Base-by-base conservation (phyloP, 2,329 filamentous ascomycete species). In the Aspergillus costaricaensis region DNA sequence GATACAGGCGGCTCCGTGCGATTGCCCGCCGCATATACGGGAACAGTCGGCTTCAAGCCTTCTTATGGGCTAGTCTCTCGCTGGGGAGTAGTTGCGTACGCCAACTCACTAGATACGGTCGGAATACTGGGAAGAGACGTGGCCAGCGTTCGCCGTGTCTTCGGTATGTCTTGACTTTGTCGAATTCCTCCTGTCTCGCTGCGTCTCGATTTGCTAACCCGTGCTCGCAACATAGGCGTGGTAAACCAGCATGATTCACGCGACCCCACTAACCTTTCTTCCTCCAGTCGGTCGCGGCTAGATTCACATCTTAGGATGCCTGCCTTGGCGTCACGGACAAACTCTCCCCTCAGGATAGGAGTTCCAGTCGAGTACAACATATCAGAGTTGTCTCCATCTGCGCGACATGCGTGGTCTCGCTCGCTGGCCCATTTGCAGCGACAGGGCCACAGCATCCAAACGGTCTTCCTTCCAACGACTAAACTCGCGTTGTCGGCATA, bases 1-100 rank as follows among this genome's bases (percentile, higher is more conserved):
- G 95, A 99, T 73, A 99, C 93, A 0, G 93, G 93, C 65, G 93
- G 93, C 14, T 96, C 91, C 1, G 89, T 97, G 52, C 84, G 93
- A 60, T 82, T 97, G 52, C 93, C 93, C 0, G 93, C 93, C 14
- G 91, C 93, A 1, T 97, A 96, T 73, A 92, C 89, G 8, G 90
- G 91, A 3, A 84, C 88, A 0, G 83, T 94, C 15, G 93, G 93
- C 0, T 96, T 93, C 77, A 96, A 97, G 76, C 93, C 93, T 1
- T 95, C 91, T 27, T 97, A 97, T 72, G 93, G 93, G 15, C 84
- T 94, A 78, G 76, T 97, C 30, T 96, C 91, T 48, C 84, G 93
- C 61, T 91, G 88, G 81, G 93, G 93, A 1, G 91, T 97, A 2
- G 86, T 97, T 53, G 89, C 92, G 14, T 97, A 97, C 73, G 93